These are phyloP conservation scores for Scenedesmus sp. DNA, from an alignment of 163 green algal genomes.

Conservation along the genomic window DNA sequence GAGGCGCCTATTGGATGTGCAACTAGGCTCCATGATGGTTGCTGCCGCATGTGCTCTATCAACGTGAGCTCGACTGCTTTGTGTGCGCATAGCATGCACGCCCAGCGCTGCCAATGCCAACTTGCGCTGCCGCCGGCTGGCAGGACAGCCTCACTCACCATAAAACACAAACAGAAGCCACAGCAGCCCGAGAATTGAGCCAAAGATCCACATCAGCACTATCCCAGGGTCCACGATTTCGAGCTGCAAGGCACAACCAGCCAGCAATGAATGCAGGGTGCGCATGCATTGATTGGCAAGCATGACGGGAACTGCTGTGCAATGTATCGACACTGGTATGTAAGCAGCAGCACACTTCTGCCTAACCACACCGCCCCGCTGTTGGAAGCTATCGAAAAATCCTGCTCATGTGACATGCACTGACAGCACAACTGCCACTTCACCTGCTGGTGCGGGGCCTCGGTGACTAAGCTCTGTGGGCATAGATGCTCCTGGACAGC, in stretches of 20 bases:
- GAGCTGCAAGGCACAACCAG: conserved; percentile 54
- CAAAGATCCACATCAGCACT: conserved; percentile 74
- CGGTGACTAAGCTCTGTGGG: not conserved
- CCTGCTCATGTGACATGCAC: no score
- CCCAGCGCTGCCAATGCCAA: not conserved
- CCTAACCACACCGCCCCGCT: no score
- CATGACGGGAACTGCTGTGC: not conserved
- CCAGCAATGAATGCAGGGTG: not conserved
- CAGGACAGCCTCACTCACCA: conserved; percentile 43
- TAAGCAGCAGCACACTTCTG: not conserved
- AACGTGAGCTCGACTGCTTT: no score
- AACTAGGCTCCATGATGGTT: not conserved
- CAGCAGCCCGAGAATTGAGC: conserved; percentile 63
- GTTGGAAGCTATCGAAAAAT: no score
- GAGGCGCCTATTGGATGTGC: no score
- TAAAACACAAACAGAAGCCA: conserved; percentile 70
- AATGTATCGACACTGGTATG: not conserved
- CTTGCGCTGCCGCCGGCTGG: not conserved
- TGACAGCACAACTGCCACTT: no score
- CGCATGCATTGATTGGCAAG: no score
- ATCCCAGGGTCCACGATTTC: conserved; percentile 68
- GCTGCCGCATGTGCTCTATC: no score
- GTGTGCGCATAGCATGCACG: not conserved
- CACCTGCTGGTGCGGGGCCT: no score
- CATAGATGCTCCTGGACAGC: not conserved